Base-by-base conservation (phyloP, 495 filamentous ascomycete species). In the Neurospora sp. region DNA sequence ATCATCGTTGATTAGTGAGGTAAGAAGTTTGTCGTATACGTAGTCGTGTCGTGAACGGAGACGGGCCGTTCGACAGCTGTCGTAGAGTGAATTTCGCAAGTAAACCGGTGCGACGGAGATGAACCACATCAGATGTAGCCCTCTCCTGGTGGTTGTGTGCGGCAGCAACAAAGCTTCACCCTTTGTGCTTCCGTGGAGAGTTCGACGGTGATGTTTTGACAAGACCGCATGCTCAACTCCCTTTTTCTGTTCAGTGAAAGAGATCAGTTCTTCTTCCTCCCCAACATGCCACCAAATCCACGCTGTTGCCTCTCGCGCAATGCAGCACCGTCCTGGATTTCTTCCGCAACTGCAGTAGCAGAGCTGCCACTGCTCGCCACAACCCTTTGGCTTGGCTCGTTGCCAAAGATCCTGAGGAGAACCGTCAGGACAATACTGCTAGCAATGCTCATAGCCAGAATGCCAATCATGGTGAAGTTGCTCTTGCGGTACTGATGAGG, bases 401-500 rank as follows among this genome's bases (percentile, higher is more conserved):
- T 89, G 70, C 91, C 91, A 71, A 92, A 82, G 39, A 91, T 71
- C 70, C 84, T 86, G 38, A 94, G 81, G 70, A 93, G 77, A n/a
- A 90, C 75, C 40, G 89, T 86, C 91, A 94, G 93, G 43, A 85
- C 74, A 9, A 89, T 76, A 17, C 91, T 89, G 75, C 90, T 89
- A 3, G 92, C 74, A 69, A 97, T 95, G 81, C 92, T 95, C 39
- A 89, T 81, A 75, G 88, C 89, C 34, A 97, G 81, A 73, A 97
- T 97, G 13, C 92, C 94, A 42, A 97, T 88, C 94, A 97, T 96
- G 48, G 91, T 89, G 73, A 94, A 80, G 77, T 95, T 97, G 81
- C 93, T 96, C 80, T 90, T 90, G 31, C 93, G 87, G 79, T 92
- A 97, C 81, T 92, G 91, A 74, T 89, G 85, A 24, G 87, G 87